phyloP scores from a whole-genome alignment of 2,329 filamentous ascomycete species.

The Nigrograna mackinnonii region DNA sequence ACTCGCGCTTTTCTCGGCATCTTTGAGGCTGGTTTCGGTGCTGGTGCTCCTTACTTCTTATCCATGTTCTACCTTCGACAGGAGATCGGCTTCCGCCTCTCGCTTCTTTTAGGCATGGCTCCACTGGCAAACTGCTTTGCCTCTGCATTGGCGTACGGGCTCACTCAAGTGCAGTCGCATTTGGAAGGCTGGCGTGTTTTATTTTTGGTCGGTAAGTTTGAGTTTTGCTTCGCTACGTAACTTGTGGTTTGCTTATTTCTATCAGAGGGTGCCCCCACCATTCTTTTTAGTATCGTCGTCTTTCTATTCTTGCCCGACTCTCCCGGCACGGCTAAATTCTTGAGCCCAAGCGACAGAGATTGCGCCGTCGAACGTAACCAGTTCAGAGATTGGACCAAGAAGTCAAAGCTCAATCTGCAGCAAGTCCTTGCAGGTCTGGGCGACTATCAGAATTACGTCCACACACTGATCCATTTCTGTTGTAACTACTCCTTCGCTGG shows the following conservation, averaged over 20 bases:
- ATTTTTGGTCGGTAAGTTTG: constrained; percentile 26
- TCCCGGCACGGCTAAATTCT: constrained; percentile 28
- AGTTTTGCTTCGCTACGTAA: neutral
- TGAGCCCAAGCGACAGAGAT: constrained; percentile 25
- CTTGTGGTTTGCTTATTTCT: neutral
- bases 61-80: constrained; percentile 39
- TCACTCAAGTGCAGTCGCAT: constrained; percentile 26
- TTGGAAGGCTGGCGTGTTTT: constrained; percentile 34
- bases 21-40: constrained; percentile 8
- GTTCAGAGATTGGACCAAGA: neutral
- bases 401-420: neutral
- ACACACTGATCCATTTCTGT: constrained; percentile 40
- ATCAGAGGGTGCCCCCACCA: neutral
- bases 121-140: constrained; percentile 40
- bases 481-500: constrained; percentile 42
- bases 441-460: constrained; percentile 1
- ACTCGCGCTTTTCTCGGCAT: constrained; percentile 9
- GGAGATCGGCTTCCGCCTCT: constrained; percentile 33
- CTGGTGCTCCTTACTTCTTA: constrained; percentile 28
- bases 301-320: constrained; percentile 25
- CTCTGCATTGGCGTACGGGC: constrained; percentile 37
- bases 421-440: neutral
- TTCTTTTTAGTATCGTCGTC: neutral
- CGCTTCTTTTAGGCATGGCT: constrained; percentile 29
- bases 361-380: constrained; percentile 29